Percentiles rank a stretch among this genome's conserved stretches.
phyloP scores from a whole-genome alignment of 257 asterid genomes.

The Paraleonurus japonicus region DNA sequence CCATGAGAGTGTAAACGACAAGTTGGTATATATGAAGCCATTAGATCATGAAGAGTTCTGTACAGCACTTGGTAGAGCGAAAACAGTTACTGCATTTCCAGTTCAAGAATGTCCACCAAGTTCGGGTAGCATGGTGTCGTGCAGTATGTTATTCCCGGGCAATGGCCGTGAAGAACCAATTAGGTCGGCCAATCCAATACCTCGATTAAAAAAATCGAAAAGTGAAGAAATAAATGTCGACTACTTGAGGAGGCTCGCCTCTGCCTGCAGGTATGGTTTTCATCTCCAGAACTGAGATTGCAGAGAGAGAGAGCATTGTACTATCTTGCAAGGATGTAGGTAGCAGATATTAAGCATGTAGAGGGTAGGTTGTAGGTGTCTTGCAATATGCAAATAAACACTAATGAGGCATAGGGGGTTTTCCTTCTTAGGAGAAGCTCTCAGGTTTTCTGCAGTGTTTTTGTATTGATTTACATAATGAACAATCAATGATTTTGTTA shows the following conservation, averaged over 20 bases:
- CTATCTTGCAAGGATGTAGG: neutral
- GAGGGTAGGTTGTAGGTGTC: neutral
- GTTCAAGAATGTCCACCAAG: constrained; percentile 43
- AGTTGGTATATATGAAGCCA: constrained; percentile 46
- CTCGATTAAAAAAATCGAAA: neutral
- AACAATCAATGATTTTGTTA: neutral
- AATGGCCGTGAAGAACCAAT: constrained; percentile 48
- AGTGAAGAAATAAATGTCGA: neutral
- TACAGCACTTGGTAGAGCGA: constrained; percentile 47
- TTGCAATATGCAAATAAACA: neutral
- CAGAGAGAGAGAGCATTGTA: neutral
- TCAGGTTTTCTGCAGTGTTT: neutral
- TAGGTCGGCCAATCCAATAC: constrained; percentile 32
- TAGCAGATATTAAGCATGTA: neutral
- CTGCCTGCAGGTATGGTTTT: neutral
- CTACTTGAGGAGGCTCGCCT: neutral
- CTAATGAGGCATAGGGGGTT: neutral
- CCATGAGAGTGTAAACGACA: constrained; percentile 27
- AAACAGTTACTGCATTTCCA: constrained; percentile 22
- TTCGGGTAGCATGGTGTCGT: constrained; percentile 35
- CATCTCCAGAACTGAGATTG: neutral
- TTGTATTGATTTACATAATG: neutral
- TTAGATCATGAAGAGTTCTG: constrained; percentile 59
- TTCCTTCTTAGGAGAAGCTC: neutral
- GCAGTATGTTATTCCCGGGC: constrained; percentile 30